phyloP scores from a whole-genome alignment of 2,329 filamentous ascomycete species.

The Xylariaceae sp. region DNA sequence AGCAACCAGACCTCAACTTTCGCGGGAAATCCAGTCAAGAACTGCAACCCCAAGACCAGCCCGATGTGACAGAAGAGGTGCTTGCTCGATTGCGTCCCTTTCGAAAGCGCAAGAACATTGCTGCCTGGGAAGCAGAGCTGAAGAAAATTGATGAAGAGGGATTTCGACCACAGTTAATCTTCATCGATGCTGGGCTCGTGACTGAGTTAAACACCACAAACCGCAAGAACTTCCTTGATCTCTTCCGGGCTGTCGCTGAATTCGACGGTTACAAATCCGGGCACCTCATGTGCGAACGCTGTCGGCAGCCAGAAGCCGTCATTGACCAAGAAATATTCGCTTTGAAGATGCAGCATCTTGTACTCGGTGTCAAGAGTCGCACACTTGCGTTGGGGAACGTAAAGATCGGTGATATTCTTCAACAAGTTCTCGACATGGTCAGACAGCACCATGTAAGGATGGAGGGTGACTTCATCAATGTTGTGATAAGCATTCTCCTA shows the following conservation, averaged over 20 bases:
- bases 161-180: constrained; percentile 89
- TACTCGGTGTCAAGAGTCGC: constrained; percentile 81
- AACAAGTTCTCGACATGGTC: constrained; percentile 88
- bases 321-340: constrained; percentile 88
- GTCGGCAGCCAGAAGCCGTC: constrained; percentile 86
- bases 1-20: constrained; percentile 62
- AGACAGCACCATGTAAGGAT: constrained; percentile 86
- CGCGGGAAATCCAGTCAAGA: constrained; percentile 23
- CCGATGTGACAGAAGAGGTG: constrained; percentile 84
- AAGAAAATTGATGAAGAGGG: constrained; percentile 77
- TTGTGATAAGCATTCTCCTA: constrained; percentile 89
- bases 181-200: constrained; percentile 94
- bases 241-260: constrained; percentile 93
- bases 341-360: constrained; percentile 93
- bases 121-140: constrained; percentile 72
- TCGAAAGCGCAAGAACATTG: constrained; percentile 54
- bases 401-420: constrained; percentile 92
- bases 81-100: constrained; percentile 74
- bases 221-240: constrained; percentile 83
- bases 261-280: constrained; percentile 97
- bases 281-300: constrained; percentile 92
- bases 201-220: constrained; percentile 89
- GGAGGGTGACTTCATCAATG: constrained; percentile 97
- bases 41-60: constrained; percentile 22
- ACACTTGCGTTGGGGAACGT: constrained; percentile 92